Evolutionary conservation across 306 rosid genomes (phyloP).

Genomic region (Prunus mongolica): DNA sequence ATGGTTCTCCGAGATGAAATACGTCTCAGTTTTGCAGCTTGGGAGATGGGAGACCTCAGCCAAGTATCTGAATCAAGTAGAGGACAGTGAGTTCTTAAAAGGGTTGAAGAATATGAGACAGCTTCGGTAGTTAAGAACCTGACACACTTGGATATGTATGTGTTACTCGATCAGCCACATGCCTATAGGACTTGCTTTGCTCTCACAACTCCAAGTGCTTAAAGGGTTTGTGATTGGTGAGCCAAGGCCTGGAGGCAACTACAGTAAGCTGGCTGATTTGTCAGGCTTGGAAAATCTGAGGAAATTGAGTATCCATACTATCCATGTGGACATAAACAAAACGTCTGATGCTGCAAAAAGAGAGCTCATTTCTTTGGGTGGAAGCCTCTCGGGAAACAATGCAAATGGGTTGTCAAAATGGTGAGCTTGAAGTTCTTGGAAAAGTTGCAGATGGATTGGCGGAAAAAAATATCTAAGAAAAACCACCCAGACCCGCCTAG

Average conservation of each 20-base stretch:
- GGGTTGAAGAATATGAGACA: slow-evolving; percentile 22
- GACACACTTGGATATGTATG: slow-evolving; percentile 22
- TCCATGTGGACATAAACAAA: not conserved
- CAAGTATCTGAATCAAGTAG: not conserved
- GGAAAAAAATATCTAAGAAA: too few relatives aligned
- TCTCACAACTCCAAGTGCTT: slow-evolving; percentile 19
- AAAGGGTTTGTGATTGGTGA: slow-evolving; percentile 22
- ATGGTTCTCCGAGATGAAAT: slow-evolving; percentile 24
- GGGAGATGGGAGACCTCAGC: slow-evolving; percentile 21
- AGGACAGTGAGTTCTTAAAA: slow-evolving; percentile 15
- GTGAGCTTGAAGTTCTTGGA: slow-evolving; percentile 9
- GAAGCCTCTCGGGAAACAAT: not conserved
- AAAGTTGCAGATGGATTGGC: slow-evolving; percentile 6
- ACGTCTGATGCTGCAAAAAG: not conserved
- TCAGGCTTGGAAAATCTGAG: not conserved
- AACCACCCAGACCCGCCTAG: too few relatives aligned
- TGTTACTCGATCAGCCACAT: slow-evolving; percentile 21
- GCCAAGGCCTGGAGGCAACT: not conserved
- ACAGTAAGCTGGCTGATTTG: not conserved
- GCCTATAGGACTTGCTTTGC: slow-evolving; percentile 18
- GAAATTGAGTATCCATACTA: slow-evolving; percentile 20
- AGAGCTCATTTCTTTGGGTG: slow-evolving; percentile 3
- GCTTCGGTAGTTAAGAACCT: slow-evolving; percentile 12
- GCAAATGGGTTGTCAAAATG: not conserved
- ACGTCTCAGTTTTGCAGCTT: slow-evolving; percentile 8